Evolutionary conservation across 192 early-diverging fungal species (phyloP).

Genomic region (Entomortierella parvispora): DNA sequence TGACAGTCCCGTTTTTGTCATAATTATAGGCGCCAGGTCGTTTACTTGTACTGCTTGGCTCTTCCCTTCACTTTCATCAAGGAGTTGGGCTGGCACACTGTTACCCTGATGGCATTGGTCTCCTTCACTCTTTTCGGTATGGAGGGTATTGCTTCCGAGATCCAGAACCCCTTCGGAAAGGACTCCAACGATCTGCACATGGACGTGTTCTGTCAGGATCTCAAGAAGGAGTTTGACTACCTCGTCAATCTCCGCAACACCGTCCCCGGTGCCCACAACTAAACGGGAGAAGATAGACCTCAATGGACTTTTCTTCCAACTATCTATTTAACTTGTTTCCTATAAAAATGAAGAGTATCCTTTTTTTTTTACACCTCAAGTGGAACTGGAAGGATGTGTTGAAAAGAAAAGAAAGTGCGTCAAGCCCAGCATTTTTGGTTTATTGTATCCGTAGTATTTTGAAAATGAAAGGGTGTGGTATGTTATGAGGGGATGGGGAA

Average conservation of each 20-base stretch:
- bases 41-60: constrained; percentile 52
- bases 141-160: constrained; percentile 61
- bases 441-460: neutral
- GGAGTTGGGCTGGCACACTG: constrained; percentile 38
- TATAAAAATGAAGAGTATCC: too few relatives aligned
- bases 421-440: neutral
- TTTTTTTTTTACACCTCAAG: neutral
- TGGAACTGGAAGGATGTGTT: neutral
- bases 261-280: constrained; percentile 35
- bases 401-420: neutral
- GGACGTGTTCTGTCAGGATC: constrained; percentile 57
- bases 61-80: constrained; percentile 51
- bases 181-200: constrained; percentile 61
- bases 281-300: too few relatives aligned
- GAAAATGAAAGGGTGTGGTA: neutral
- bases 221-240: constrained; percentile 56
- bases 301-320: too few relatives aligned
- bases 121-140: constrained; percentile 63
- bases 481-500: neutral
- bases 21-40: constrained; percentile 42
- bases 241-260: constrained; percentile 43
- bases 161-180: constrained; percentile 65
- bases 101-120: constrained; percentile 54
- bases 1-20: too few relatives aligned
- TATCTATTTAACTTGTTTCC: too few relatives aligned